Conservation (phyloP, 148 eudicot species). For the Arctostaphylos glauca region DNA sequence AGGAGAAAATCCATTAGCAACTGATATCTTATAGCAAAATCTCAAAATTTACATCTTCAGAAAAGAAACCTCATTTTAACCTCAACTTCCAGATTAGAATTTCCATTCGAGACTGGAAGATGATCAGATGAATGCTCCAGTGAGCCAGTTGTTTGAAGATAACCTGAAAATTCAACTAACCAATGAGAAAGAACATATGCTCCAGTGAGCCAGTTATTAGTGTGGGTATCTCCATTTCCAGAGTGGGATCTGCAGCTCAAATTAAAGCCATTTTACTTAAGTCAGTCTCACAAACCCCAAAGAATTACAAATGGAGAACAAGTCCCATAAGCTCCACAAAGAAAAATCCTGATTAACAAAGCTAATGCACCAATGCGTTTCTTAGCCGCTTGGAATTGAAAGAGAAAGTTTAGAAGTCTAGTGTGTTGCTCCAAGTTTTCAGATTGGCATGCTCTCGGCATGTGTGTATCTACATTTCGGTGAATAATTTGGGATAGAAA, state of each 20-base stretch:
- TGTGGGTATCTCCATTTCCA: too few species aligned
- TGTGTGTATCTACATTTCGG: not conserved
- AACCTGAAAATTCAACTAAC: conserved; percentile 14
- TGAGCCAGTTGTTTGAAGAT: conserved; percentile 21
- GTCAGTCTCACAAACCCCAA: not conserved
- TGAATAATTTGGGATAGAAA: not conserved
- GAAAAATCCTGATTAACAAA: not conserved
- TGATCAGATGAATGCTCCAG: conserved; percentile 29
- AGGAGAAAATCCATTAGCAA: conserved; percentile 5
- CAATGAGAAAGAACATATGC: not conserved
- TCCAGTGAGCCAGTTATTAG: too few species aligned
- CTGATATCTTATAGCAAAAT: not conserved
- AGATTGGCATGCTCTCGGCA: not conserved
- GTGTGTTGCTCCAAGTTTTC: not conserved
- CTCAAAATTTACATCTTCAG: not conserved
- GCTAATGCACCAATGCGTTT: conserved; percentile 3
- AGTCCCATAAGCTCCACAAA: not conserved
- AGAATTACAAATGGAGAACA: not conserved
- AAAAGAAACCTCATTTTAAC: conserved; percentile 16
- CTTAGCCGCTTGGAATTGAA: not conserved
- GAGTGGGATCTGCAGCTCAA: too few species aligned
- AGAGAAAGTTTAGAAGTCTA: not conserved
- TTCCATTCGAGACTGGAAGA: conserved; percentile 8
- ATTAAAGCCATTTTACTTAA: not conserved
- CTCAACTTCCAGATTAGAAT: conserved; percentile 24